phyloP scores from a whole-genome alignment of 2,329 filamentous ascomycete genomes.

The Incumbomyces lentus region DNA sequence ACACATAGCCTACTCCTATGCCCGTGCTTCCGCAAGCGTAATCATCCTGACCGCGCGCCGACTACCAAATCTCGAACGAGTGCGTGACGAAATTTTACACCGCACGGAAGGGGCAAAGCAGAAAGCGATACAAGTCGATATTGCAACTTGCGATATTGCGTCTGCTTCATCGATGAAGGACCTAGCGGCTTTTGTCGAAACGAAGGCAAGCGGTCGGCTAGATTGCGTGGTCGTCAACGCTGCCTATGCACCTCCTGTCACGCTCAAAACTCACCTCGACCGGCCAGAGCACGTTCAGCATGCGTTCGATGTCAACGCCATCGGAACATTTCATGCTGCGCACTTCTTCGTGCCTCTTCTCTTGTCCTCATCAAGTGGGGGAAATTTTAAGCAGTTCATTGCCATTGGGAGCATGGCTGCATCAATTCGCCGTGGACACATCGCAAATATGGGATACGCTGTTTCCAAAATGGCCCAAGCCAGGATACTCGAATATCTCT shows the following conservation, averaged over 20 bases:
- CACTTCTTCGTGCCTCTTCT: constrained; percentile 28
- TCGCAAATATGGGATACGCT: constrained; percentile 32
- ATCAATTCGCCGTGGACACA: constrained; percentile 28
- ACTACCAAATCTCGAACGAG: constrained; percentile 23
- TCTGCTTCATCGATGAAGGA: constrained; percentile 20
- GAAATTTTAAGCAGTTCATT: constrained; percentile 24
- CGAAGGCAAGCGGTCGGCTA: constrained; percentile 10
- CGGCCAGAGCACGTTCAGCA: constrained; percentile 25
- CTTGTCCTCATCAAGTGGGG: constrained; percentile 18
- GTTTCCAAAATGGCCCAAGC: constrained; percentile 30
- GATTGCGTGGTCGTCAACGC: constrained; percentile 23
- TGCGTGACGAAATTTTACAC: constrained; percentile 19
- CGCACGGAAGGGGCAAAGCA: constrained; percentile 14
- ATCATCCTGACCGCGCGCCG: constrained; percentile 27
- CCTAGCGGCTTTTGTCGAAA: constrained; percentile 14
- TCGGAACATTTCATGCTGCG: constrained; percentile 29
- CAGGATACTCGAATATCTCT: constrained; percentile 29
- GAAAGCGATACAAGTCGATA: constrained; percentile 18
- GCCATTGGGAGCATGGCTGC: constrained; percentile 25
- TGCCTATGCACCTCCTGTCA: constrained; percentile 26
- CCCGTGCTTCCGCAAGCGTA: constrained; percentile 24
- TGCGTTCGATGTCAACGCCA: constrained; percentile 29
- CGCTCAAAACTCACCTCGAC: constrained; percentile 26
- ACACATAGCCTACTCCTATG: constrained; percentile 26
- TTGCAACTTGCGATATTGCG: constrained; percentile 26